These are phyloP conservation scores for Neurospora africana DNA, from an alignment of 495 filamentous ascomycete species.

Conservation along the genomic window DNA sequence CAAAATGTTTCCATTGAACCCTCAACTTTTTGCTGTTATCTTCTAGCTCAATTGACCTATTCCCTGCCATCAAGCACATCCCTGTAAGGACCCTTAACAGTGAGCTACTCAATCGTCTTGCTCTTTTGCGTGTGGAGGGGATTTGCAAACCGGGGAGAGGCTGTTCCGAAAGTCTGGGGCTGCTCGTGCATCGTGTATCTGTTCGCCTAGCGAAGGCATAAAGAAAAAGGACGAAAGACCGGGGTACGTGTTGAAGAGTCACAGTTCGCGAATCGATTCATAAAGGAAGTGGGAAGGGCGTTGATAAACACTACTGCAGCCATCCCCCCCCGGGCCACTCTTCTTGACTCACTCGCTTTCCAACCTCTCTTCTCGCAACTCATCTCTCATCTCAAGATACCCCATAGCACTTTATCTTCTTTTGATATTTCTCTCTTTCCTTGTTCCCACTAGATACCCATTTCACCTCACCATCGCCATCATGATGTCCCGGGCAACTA, in stretches of 20 bases:
- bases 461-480: slow-evolving; percentile 2
- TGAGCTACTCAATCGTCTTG: neutral
- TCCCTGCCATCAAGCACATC: neutral
- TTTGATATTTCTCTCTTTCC: neutral
- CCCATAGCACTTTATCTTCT: neutral
- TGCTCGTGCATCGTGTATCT: neutral
- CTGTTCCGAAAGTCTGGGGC: neutral
- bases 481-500: slow-evolving; percentile 16
- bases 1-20: neutral
- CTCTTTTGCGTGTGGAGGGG: neutral
- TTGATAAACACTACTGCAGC: neutral
- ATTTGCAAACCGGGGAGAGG: neutral
- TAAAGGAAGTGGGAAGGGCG: neutral
- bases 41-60: neutral
- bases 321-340: neutral
- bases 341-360: neutral
- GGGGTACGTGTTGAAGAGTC: neutral
- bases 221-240: neutral
- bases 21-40: neutral
- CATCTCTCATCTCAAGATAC: neutral
- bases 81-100: neutral
- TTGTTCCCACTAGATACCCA: neutral
- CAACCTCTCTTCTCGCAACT: neutral
- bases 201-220: neutral
- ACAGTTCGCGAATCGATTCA: neutral